Evolutionary conservation across 106 monocot species (phyloP), one percentile per base, ranked within the genome.

Genomic region (Acanthochlamys bracteata): DNA sequence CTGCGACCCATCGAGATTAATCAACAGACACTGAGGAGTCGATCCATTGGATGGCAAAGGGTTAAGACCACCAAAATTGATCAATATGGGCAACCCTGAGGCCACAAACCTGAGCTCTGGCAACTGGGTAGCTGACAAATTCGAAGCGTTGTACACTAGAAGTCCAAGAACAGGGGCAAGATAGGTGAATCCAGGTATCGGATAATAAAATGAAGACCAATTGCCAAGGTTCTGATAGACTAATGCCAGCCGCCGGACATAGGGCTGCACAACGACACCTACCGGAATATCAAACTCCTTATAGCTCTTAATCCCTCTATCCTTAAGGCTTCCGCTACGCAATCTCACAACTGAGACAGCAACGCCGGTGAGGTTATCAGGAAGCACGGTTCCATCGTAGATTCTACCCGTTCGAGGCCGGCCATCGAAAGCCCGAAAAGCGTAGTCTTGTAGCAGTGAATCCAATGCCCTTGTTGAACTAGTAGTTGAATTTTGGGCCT

Each of bases 221-320:
- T 83, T 85, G 20, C 84, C 95, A 19, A 96, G 52, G 57, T 96
- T 88, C 26, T 96, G 90, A 67, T 96, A 96, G 40, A 96, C 95
- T 64, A 98, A 57, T 7, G 79, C 88, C 19, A 98, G 78, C 63
- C 96, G 78, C 40, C 66, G 67, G 7, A 83, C 88, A 51, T 83
- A 85, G 0, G 96, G 90, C 21, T 71, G 74, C 19, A 80, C 74
- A 13, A 73, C 53, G 52, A 98, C 61, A 24, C 91, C 96, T 0
- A 52, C 17, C 2, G 91, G 91, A 19, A 98, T 81, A 1, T 70
- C 41, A 49, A 91, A 91, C 53, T 91, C 83, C 42, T 86, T 83
- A 72, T 72, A 91, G 21, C 53, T 51, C n/a, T 0, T 17, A 16
- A 85, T 41, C 20, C 96, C 96, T 22, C 75, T 80, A 10, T n/a